Base-by-base conservation (phyloP, 1,284 basidiomycete species). In the Porogramme epimiltina region DNA sequence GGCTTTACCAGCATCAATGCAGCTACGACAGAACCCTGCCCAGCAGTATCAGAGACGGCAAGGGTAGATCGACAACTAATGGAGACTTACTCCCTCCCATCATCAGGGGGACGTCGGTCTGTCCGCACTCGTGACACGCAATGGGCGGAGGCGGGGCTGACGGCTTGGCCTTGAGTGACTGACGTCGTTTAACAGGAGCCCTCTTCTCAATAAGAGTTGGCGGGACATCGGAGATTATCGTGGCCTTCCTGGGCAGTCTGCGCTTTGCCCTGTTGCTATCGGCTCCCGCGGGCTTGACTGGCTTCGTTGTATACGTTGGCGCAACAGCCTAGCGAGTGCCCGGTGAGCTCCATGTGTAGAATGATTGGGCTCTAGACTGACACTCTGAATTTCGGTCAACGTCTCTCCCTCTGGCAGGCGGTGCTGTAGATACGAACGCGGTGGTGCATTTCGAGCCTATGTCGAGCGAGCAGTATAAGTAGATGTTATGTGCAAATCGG, bases 31-130 rank as follows among this genome's bases (percentile, higher is more conserved):
- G 38, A 65, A 72, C 36, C 69, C 70, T 72, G 28, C 9, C 19
- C 18, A 39, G 13, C 13, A 20, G 3, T 38, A n/a, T 39, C 6
- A 49, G 11, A 13, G 26, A 4, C 3, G 10, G 13, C 3, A 3
- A 37, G 4, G 20, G 18, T 11, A 19, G 18, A 4, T 23, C 19
- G 11, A 1, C n/a, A 3, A 16, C 3, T 3, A 11, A 41, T 24
- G 20, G 3, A 19, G 20, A 75, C 87, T 75, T 59, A 89, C 86
- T 77, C 37, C 87, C 86, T 53, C 85, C 85, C 63, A 83, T 73
- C 52, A 88, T 79, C 26, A 89, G 71, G 11, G 87, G 87, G n/a
- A 89, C 85, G 60, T 87, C 84, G 18, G 76, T 79, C 63, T 80
- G 75, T 41, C 78, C 76, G 63, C 86, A 89, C 4, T 77, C 67